A percentile compares a stretch with the other conserved stretches of the same genome.
These are phyloP conservation scores for Hemisphaericaspora subhashii DNA, from an alignment of 1,139 yeast species.

Conservation along the genomic window DNA sequence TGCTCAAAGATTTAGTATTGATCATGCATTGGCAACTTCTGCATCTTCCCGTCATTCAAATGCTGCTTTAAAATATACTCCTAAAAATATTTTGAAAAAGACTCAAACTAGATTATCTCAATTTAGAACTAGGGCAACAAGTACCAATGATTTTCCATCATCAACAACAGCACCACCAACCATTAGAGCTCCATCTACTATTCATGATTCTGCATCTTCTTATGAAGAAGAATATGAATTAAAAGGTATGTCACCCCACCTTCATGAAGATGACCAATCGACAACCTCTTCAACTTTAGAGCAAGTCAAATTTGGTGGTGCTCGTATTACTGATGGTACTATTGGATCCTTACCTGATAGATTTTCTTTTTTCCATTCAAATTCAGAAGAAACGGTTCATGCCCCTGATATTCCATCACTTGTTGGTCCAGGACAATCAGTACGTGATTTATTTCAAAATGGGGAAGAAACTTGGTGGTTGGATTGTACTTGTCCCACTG, in stretches of 20 bases:
- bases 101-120: conserved; percentile 16
- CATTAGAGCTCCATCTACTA: neutral
- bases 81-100: conserved; percentile 34
- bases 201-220: conserved; percentile 10
- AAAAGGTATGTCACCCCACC: conserved; percentile 1
- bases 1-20: conserved; percentile 13
- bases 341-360: conserved; percentile 52
- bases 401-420: conserved; percentile 82
- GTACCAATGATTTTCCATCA: conserved; percentile 1
- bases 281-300: conserved; percentile 25
- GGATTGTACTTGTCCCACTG: conserved; percentile 69
- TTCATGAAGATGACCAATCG: conserved; percentile 8
- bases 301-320: conserved; percentile 36
- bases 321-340: conserved; percentile 28
- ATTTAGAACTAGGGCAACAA: conserved; percentile 8
- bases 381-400: conserved; percentile 81
- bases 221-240: conserved; percentile 12
- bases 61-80: conserved; percentile 68
- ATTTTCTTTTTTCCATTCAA: conserved; percentile 78
- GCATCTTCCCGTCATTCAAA: conserved; percentile 15
- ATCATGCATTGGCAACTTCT: conserved; percentile 11
- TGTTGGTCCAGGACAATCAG: conserved; percentile 61
- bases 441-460: conserved; percentile 54
- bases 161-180: neutral
- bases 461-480: conserved; percentile 72